phyloP scores from a whole-genome alignment of 768 basidiomycete species.

The Lanmaoa rubissima region DNA sequence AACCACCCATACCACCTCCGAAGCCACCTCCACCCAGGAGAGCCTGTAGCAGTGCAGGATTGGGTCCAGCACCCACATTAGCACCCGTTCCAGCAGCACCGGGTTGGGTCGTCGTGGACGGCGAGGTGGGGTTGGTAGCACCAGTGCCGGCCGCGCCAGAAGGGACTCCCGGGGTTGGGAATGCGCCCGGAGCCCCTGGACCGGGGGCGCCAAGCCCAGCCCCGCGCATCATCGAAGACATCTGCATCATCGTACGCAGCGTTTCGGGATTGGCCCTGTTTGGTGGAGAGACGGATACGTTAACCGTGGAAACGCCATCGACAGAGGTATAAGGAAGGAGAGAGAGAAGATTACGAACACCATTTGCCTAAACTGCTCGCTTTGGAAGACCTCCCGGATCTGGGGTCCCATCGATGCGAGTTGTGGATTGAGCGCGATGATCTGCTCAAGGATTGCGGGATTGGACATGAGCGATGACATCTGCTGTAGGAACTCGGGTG shows the following conservation, averaged over 20 bases:
- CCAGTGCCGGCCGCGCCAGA: slow-evolving; percentile 20
- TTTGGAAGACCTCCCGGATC: slow-evolving; percentile 75
- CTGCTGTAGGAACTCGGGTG: slow-evolving; percentile 80
- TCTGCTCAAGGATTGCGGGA: slow-evolving; percentile 84
- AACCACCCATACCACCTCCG: slow-evolving; percentile 5
- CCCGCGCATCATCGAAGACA: slow-evolving; percentile 44
- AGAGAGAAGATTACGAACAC: slow-evolving; percentile 44
- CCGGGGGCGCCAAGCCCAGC: slow-evolving; percentile 39
- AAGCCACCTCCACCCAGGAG: slow-evolving; percentile 8
- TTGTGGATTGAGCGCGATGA: slow-evolving; percentile 81
- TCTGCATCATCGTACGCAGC: slow-evolving; percentile 72
- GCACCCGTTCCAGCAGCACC: slow-evolving; percentile 24
- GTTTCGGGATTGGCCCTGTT: slow-evolving; percentile 72
- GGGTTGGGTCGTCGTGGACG: slow-evolving; percentile 19
- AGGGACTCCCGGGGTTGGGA: slow-evolving; percentile 65
- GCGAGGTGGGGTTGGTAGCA: slow-evolving; percentile 24
- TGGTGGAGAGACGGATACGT: neutral
- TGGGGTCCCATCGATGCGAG: slow-evolving; percentile 75
- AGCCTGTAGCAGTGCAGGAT: slow-evolving; percentile 44
- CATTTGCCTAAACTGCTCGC: slow-evolving; percentile 71
- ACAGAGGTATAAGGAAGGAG: neutral
- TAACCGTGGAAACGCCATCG: neutral
- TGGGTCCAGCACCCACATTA: slow-evolving; percentile 19
- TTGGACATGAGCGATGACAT: slow-evolving; percentile 87
- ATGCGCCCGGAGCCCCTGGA: slow-evolving; percentile 27